phyloP scores from a whole-genome alignment of 2,329 filamentous ascomycete species.

The Pseudogymnoascus sp. region DNA sequence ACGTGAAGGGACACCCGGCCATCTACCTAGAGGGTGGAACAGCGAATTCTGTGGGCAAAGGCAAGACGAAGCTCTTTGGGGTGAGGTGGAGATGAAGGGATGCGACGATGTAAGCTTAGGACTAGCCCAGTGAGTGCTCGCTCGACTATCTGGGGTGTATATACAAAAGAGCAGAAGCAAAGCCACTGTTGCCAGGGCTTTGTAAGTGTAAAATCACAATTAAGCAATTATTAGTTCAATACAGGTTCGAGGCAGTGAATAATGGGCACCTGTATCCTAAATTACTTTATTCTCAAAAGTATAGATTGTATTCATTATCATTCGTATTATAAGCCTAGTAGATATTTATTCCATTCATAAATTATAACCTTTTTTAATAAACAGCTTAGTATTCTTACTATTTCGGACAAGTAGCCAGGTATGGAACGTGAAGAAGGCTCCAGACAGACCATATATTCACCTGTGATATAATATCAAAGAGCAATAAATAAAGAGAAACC shows the following conservation, averaged over 20 bases:
- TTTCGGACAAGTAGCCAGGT: neutral
- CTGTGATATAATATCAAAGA: neutral
- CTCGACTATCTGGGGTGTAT: constrained; percentile 3
- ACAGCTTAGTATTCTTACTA: neutral
- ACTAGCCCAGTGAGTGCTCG: neutral
- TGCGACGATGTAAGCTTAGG: neutral
- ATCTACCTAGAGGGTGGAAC: constrained; percentile 55
- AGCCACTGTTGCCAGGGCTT: neutral
- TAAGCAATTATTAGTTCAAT: neutral
- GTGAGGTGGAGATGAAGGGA: constrained; percentile 15
- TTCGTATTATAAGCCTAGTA: neutral
- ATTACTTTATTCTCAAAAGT: neutral
- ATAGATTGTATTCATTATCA: neutral
- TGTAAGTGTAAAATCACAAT: neutral
- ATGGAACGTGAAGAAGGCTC: neutral
- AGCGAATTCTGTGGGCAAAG: constrained; percentile 20
- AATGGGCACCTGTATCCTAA: neutral
- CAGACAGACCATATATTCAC: neutral
- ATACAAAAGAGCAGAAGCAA: constrained; percentile 5
- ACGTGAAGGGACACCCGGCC: constrained; percentile 62
- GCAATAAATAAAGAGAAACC: neutral
- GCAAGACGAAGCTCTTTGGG: constrained; percentile 27
- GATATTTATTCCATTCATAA: neutral
- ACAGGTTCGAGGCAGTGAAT: too few relatives aligned
- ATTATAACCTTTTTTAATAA: neutral